phyloP scores from a whole-genome alignment of 768 basidiomycete genomes.

The Naematelia aurantialba region DNA sequence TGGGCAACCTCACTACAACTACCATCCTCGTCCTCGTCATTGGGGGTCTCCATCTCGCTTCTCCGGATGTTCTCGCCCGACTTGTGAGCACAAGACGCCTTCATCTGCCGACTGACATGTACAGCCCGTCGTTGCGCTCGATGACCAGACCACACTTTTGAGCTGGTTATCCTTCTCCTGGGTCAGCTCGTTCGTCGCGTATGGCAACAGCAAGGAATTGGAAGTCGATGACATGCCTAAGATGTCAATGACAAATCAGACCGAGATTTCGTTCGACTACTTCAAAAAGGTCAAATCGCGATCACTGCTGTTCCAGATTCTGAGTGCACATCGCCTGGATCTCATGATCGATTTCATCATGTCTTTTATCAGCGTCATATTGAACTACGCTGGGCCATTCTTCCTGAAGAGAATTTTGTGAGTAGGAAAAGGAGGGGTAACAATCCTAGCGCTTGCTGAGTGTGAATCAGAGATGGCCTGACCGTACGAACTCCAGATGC shows the following conservation, averaged over 20 bases:
- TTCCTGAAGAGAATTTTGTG: slow-evolving; percentile 65
- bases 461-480: slow-evolving; percentile 23
- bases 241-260: slow-evolving; percentile 38
- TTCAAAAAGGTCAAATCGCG: slow-evolving; percentile 26
- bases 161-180: slow-evolving; percentile 47
- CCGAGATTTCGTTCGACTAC: slow-evolving; percentile 31
- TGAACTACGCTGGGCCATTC: slow-evolving; percentile 78
- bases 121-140: slow-evolving; percentile 29
- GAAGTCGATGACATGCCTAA: slow-evolving; percentile 40
- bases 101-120: background rate
- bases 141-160: slow-evolving; percentile 40
- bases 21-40: slow-evolving; percentile 22
- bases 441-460: background rate
- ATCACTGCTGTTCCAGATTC: slow-evolving; percentile 30
- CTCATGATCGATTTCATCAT: slow-evolving; percentile 63
- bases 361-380: slow-evolving; percentile 65
- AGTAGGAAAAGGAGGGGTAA: slow-evolving; percentile 6
- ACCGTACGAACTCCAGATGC: slow-evolving; percentile 55
- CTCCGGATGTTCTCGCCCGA: slow-evolving; percentile 25
- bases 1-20: slow-evolving; percentile 15
- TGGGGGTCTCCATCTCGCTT: slow-evolving; percentile 29
- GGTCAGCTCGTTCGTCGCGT: slow-evolving; percentile 40
- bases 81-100: slow-evolving; percentile 37
- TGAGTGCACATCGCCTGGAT: slow-evolving; percentile 38
- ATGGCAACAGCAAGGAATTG: slow-evolving; percentile 40